Evolutionary conservation across 768 basidiomycete genomes (phyloP).

Genomic region (Suillus discolor): DNA sequence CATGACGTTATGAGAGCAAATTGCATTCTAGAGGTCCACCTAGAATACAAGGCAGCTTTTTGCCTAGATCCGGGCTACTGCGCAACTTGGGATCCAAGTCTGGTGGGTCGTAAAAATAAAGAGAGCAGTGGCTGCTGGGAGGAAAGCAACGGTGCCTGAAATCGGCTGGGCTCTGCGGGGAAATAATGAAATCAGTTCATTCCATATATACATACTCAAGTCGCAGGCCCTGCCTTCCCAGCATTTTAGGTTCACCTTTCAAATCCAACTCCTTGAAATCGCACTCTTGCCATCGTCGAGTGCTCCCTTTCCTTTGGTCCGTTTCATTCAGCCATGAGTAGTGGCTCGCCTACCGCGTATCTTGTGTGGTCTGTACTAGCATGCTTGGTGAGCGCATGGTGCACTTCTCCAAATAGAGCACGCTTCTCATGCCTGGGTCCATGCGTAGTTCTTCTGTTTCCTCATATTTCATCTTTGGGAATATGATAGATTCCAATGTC

Average conservation of each 20-base stretch:
- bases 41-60: neutral
- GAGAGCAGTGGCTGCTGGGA: neutral
- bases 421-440: conserved; percentile 11
- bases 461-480: conserved; percentile 77
- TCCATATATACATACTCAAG: conserved; percentile 9
- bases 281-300: neutral
- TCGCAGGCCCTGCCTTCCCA: conserved; percentile 3
- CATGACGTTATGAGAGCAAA: too few species aligned
- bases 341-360: conserved; percentile 73
- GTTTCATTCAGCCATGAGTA: conserved; percentile 52
- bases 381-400: conserved; percentile 51
- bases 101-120: neutral
- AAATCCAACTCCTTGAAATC: conserved; percentile 2
- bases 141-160: conserved; percentile 2
- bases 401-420: neutral
- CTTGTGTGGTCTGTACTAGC: conserved; percentile 78
- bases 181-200: conserved; percentile 18
- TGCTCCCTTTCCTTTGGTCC: conserved; percentile 3
- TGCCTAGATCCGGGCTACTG: neutral
- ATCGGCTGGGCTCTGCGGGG: conserved; percentile 25
- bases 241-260: neutral
- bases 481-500: conserved; percentile 76
- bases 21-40: neutral
- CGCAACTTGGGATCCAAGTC: neutral
- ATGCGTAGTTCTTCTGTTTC: conserved; percentile 62